These are phyloP conservation scores for Vanrija humicola DNA, from an alignment of 1,284 basidiomycete genomes.

Conservation along the genomic window DNA sequence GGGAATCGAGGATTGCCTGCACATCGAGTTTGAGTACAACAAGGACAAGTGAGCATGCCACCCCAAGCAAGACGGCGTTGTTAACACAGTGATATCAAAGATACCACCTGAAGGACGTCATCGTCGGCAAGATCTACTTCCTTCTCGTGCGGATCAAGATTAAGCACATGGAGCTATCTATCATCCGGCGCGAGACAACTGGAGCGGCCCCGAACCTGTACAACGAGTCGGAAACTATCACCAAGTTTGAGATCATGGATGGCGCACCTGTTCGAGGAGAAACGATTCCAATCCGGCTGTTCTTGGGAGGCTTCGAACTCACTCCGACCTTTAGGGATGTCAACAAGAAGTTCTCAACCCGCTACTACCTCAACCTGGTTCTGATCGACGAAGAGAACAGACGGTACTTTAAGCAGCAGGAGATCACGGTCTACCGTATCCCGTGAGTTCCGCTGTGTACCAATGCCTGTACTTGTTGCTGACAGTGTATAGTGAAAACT, in stretches of 20 bases:
- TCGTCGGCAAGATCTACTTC: slow-evolving; percentile 99
- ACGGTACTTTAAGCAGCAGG: slow-evolving; percentile 49
- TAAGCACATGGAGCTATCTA: slow-evolving; percentile 99
- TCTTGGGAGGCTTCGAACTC: slow-evolving; percentile 95
- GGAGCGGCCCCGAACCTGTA: slow-evolving; percentile 96
- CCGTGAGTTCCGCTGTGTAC: slow-evolving; percentile 8
- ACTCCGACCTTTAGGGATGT: slow-evolving; percentile 98
- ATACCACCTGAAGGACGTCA: slow-evolving; percentile 98
- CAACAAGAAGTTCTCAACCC: slow-evolving; percentile 97
- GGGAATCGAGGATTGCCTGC: slow-evolving; percentile 96
- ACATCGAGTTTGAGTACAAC: slow-evolving; percentile 99
- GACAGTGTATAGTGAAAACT: too few relatives aligned
- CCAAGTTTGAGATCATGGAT: slow-evolving; percentile 99
- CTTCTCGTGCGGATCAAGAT: slow-evolving; percentile 98
- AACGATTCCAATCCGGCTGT: slow-evolving; percentile 95
- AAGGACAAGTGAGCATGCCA: slow-evolving; percentile 80
- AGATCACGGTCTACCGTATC: slow-evolving; percentile 45
- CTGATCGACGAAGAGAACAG: slow-evolving; percentile 94
- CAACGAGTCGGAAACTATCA: slow-evolving; percentile 98
- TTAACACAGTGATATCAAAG: slow-evolving; percentile 49
- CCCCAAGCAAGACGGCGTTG: neutral
- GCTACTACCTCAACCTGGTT: slow-evolving; percentile 96
- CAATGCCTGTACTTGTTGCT: too few relatives aligned
- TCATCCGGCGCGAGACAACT: slow-evolving; percentile 94
- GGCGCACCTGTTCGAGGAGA: slow-evolving; percentile 93